These are phyloP conservation scores for Pyricularia sp. DNA, from an alignment of 2,329 filamentous ascomycete species.

Conservation along the genomic window DNA sequence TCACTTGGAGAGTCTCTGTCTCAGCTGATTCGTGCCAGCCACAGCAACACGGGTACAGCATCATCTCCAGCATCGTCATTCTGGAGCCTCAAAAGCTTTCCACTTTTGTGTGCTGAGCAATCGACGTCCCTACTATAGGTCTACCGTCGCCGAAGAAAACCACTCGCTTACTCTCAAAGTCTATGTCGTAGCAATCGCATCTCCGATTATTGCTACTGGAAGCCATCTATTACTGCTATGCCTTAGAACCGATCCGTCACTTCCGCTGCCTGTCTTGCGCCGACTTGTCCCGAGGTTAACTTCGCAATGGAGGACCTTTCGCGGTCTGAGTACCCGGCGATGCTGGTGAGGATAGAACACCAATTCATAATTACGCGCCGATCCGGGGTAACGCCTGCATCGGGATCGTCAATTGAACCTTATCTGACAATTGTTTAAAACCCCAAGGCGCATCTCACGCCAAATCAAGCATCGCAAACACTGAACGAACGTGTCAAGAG, in stretches of 20 bases:
- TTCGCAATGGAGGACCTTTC: constrained; percentile 58
- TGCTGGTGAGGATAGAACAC: constrained; percentile 55
- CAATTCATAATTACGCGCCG: constrained; percentile 7
- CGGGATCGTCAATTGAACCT: not conserved
- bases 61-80: not conserved
- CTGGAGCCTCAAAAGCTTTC: not conserved
- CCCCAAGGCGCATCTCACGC: constrained; percentile 70
- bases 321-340: constrained; percentile 80
- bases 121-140: not conserved
- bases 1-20: not conserved
- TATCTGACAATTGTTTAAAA: not conserved
- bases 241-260: not conserved
- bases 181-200: not conserved
- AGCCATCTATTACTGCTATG: constrained; percentile 1
- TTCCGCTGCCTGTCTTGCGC: constrained; percentile 1
- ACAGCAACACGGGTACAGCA: not conserved
- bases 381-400: not conserved
- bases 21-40: not conserved
- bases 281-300: not conserved
- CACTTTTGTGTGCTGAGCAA: not conserved
- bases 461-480: constrained; percentile 65
- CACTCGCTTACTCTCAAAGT: not conserved
- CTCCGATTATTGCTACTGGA: not conserved
- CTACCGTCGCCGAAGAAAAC: not conserved
- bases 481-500: constrained; percentile 80